Percentiles rank a stretch among this genome's conserved stretches.
Evolutionary conservation across 1,284 basidiomycete genomes (phyloP).

Genomic region (Fistulinella cinereoalba): DNA sequence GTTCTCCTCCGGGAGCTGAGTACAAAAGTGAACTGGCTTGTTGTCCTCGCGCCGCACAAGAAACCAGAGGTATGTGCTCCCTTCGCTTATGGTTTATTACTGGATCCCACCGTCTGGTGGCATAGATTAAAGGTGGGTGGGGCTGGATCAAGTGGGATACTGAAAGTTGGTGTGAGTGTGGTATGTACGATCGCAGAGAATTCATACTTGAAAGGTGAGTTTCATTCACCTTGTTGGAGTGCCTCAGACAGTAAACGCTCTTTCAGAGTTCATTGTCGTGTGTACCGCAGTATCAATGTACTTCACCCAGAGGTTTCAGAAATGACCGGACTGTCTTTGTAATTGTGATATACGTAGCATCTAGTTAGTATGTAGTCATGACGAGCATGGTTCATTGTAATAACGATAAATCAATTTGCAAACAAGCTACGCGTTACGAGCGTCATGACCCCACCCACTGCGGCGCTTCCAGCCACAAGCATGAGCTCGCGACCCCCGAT

Average conservation of each 20-base stretch:
- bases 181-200: constrained; percentile 42
- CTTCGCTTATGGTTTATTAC: background rate
- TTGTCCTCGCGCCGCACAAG: constrained; percentile 71
- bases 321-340: constrained; percentile 4
- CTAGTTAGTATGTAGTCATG: background rate
- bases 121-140: constrained; percentile 70
- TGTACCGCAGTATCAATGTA: constrained; percentile 26
- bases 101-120: background rate
- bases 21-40: constrained; percentile 58
- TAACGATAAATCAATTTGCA: constrained; percentile 16
- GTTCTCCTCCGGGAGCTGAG: constrained; percentile 63
- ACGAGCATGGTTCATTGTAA: constrained; percentile 3
- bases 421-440: constrained; percentile 24
- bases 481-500: constrained; percentile 23
- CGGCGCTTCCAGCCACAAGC: constrained; percentile 28
- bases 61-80: constrained; percentile 58
- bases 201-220: constrained; percentile 56
- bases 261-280: constrained; percentile 30
- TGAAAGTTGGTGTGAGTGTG: constrained; percentile 48
- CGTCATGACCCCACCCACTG: constrained; percentile 24
- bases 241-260: background rate
- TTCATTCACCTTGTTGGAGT: background rate
- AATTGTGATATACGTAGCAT: background rate
- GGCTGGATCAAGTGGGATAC: constrained; percentile 71
- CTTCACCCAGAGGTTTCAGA: background rate